A percentile compares a stretch with the other conserved stretches of the same genome.
Evolutionary conservation across 2,329 filamentous ascomycete species (phyloP).

Genomic region (Arachnomyces sp.): DNA sequence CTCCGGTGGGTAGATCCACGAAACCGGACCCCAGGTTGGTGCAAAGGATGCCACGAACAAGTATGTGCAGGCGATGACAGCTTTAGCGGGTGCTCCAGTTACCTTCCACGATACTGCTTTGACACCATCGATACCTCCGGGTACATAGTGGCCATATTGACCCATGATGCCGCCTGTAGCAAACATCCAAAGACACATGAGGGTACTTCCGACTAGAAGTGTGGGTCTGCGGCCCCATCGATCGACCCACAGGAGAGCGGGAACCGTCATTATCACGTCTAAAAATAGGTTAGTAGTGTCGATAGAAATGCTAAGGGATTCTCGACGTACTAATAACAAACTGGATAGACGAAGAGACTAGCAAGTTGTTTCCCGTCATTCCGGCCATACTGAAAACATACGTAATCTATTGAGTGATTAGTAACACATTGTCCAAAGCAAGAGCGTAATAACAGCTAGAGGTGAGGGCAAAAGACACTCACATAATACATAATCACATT

Average conservation of each 20-base stretch:
- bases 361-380: slow-evolving; percentile 29
- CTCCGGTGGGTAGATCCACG: slow-evolving; percentile 52
- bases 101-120: slow-evolving; percentile 38
- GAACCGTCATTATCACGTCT: slow-evolving; percentile 47
- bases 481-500: slow-evolving; percentile 56
- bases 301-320: background rate
- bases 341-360: slow-evolving; percentile 50
- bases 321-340: slow-evolving; percentile 39
- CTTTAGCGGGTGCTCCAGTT: slow-evolving; percentile 46
- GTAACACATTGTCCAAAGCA: background rate
- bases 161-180: slow-evolving; percentile 49
- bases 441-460: background rate
- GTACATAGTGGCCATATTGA: slow-evolving; percentile 37
- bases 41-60: slow-evolving; percentile 50
- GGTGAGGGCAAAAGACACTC: slow-evolving; percentile 41
- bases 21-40: slow-evolving; percentile 53
- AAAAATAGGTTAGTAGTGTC: background rate
- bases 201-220: slow-evolving; percentile 40
- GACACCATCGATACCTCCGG: slow-evolving; percentile 29
- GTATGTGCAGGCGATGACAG: slow-evolving; percentile 59
- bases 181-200: slow-evolving; percentile 36
- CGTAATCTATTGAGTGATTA: slow-evolving; percentile 11
- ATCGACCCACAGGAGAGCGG: slow-evolving; percentile 45
- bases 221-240: slow-evolving; percentile 43
- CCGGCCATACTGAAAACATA: slow-evolving; percentile 8